Percentiles rank a stretch among this genome's conserved stretches.
Evolutionary conservation across 108 stramenopile genomes (phyloP).

Genomic region (Pseudonitzschia multiseries): DNA sequence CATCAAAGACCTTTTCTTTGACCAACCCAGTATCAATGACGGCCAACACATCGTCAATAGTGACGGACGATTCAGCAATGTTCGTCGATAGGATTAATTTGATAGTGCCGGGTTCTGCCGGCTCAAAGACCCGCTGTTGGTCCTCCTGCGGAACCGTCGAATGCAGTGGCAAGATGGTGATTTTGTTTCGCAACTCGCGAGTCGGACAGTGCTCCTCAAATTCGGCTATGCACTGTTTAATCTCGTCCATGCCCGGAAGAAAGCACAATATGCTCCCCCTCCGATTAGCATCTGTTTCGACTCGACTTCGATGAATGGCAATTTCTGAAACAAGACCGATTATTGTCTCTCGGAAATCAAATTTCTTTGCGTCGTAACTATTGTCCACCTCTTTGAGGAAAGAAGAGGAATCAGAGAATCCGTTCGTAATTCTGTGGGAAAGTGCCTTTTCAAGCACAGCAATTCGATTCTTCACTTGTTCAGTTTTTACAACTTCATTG

Average conservation of each 20-base stretch:
- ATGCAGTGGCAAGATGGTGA: conserved; percentile 69
- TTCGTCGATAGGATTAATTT: conserved; percentile 89
- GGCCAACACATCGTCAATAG: conserved; percentile 76
- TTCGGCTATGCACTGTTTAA: conserved; percentile 40
- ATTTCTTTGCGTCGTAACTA: background rate
- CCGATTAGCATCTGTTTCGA: conserved; percentile 67
- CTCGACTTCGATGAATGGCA: background rate
- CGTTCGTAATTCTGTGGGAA: conserved; percentile 31
- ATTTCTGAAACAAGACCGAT: conserved; percentile 8
- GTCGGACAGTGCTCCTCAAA: conserved; percentile 36
- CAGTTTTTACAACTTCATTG: background rate
- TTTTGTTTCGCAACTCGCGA: conserved; percentile 32
- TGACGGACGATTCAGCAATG: conserved; percentile 88
- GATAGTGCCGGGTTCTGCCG: conserved; percentile 47
- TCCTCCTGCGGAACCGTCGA: conserved; percentile 61
- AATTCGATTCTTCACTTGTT: background rate
- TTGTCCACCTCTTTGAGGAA: background rate
- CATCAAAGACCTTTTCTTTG: conserved; percentile 68
- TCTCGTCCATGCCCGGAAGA: conserved; percentile 84
- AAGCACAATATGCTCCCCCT: conserved; percentile 88
- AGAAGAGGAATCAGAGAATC: conserved; percentile 33
- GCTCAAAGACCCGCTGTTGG: conserved; percentile 73
- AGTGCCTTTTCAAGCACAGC: background rate
- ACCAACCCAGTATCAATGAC: conserved; percentile 76
- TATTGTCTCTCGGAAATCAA: conserved; percentile 6